Evolutionary conservation across 306 rosid genomes (phyloP), one percentile per base, ranked within the genome.

Genomic region (Vicia villosa): DNA sequence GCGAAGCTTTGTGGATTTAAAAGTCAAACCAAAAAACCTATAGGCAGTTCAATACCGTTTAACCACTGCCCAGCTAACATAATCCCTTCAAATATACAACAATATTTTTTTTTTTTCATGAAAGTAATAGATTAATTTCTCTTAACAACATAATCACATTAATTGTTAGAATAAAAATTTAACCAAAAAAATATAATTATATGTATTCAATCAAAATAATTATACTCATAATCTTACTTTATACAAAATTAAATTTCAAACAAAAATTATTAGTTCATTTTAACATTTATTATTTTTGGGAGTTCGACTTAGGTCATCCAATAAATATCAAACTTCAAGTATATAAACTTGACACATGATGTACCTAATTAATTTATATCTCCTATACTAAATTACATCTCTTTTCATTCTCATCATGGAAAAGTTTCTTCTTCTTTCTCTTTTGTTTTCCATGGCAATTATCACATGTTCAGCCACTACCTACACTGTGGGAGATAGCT

Each of bases 271-370:
- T 10, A 41, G 28, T 20, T 51, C 30, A 51, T 20, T 20, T 47
- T 10, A 20, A 50, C 8, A 17, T 20, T 50, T 19, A 10, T 51
- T 6, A 51, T 55, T 38, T 0, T 67, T 45, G 47, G 17, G 21
- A 74, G 91, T 83, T 89, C 78, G 37, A 77, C 89, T 84, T 89
- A 78, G 96, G 91, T 86, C 58, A 90, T 87, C 94, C 76, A 78
- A 85, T 61, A 36, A 59, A 37, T 16, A 61, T 34, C 80, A 75
- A 70, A 51, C 76, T n/a, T 61, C 56, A 24, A 28, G 36, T 46
- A 83, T 77, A 34, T 66, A 80, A 63, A 10, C 34, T 67, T 51
- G 63, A 15, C 42, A 50, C 50, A 9, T 69, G 49, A 14, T 41
- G 12, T 22, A 36, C 50, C 21, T 22, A 51, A 49, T 49, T 8